Conservation (phyloP, 202 grass and related monocot genomes). For the Dendrocalamus latiflorus region DNA sequence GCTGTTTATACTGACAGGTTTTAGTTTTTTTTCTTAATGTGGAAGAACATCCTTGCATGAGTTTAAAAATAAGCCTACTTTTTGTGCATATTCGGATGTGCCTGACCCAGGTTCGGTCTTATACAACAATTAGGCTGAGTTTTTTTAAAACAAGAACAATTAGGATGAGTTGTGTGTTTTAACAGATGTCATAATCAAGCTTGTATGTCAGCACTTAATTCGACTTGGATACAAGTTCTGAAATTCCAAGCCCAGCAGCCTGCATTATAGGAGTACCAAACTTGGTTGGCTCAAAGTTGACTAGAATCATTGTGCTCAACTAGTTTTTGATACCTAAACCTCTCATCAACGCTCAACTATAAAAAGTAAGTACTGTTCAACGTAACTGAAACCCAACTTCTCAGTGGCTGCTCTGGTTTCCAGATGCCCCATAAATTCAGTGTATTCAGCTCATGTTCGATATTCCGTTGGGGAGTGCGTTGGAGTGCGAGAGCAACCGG, state of each 20-base stretch:
- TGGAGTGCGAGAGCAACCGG: neutral
- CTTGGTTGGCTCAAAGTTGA: neutral
- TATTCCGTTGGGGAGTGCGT: slow-evolving; percentile 14
- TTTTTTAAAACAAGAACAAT: neutral
- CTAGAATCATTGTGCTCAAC: neutral
- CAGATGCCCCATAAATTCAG: neutral
- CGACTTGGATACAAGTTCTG: neutral
- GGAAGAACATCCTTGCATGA: slow-evolving; percentile 1
- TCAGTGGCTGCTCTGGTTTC: neutral
- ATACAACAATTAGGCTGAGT: neutral
- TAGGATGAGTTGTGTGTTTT: neutral
- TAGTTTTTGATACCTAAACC: neutral
- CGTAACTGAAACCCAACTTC: neutral
- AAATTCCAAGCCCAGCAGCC: neutral
- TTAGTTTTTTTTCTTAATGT: neutral
- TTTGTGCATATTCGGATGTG: neutral
- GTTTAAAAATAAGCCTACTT: neutral
- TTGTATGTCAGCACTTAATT: neutral
- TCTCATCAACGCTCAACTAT: neutral
- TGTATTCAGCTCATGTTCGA: neutral
- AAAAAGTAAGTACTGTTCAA: neutral
- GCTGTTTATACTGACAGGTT: neutral
- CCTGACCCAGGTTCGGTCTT: neutral
- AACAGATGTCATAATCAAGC: neutral
- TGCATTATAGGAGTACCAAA: neutral